A percentile compares a stretch with the other conserved stretches of the same genome.
phyloP scores from a whole-genome alignment of 169 alveolate genomes.

The Cryptosporidium felis region DNA sequence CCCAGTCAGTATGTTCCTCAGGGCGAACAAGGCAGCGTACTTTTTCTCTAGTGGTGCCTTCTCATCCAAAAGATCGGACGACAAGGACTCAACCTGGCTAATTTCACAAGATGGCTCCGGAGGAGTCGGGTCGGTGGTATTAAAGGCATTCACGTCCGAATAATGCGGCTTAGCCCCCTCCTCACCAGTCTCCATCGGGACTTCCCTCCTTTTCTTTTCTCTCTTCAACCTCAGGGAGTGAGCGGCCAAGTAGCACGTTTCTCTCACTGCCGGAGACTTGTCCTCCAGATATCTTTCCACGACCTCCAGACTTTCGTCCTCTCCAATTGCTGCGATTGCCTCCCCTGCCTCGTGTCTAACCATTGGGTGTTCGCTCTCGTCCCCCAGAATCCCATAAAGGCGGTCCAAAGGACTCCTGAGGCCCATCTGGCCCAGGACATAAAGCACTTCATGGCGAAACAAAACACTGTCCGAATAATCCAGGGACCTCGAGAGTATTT shows the following conservation, averaged over 20 bases:
- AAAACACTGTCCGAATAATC: constrained; percentile 66
- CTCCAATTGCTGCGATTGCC: constrained; percentile 77
- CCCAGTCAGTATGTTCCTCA: constrained; percentile 76
- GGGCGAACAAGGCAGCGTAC: constrained; percentile 79
- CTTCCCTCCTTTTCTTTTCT: constrained; percentile 57
- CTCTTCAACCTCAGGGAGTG: constrained; percentile 72
- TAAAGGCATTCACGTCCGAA: constrained; percentile 72
- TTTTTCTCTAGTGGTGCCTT: constrained; percentile 69
- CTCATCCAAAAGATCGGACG: constrained; percentile 64
- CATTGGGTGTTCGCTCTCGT: constrained; percentile 84
- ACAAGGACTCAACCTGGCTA: constrained; percentile 13
- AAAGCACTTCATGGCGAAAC: constrained; percentile 90
- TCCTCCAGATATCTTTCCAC: constrained; percentile 81
- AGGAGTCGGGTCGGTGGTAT: constrained; percentile 76
- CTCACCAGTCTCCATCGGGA: constrained; percentile 20
- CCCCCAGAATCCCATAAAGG: constrained; percentile 79
- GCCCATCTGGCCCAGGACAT: constrained; percentile 89
- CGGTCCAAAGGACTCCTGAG: constrained; percentile 76
- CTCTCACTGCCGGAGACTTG: constrained; percentile 77
- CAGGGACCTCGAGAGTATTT: constrained; percentile 8
- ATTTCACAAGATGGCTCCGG: constrained; percentile 37
- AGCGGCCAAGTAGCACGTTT: constrained; percentile 45
- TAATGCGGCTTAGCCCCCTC: constrained; percentile 48
- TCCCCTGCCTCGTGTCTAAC: constrained; percentile 89
- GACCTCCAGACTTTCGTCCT: constrained; percentile 80